Evolutionary conservation across 2,329 filamentous ascomycete species (phyloP), one percentile per base, ranked within the genome.

Genomic region (Penicillium concentricum): DNA sequence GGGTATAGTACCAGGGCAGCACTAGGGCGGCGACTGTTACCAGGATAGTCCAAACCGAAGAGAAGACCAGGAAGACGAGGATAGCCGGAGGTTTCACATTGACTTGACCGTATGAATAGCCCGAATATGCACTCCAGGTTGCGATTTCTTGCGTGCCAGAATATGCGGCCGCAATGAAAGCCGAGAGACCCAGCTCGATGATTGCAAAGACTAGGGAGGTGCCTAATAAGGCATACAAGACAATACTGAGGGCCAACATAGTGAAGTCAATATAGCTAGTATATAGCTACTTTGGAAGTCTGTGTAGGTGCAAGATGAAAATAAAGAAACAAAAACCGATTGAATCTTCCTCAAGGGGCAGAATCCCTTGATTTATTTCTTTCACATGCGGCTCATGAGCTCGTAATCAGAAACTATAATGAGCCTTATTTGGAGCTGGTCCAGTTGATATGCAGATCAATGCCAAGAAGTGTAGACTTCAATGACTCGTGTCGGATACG

Each of bases 131-230:
- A 18, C 53, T 43, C 46, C 54, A 64, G 39, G 28, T 32, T 1
- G 24, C 5, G n/a, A 48, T 43, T 10, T 45, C 39, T 30, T 18
- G n/a, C n/a, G 16, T 42, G 15, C 53, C 59, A 16, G 37, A 39
- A 26, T 28, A 64, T 26, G 28, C 24, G 26, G 58, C 56, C 7
- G 59, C 49, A 2, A 61, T 45, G 55, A 66, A 67, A 32, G 59
- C 69, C 9, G 56, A 50, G 8, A 72, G 52, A n/a, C 69, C 70
- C 15, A 72, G 54, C 51, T 72, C 68, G 10, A 70, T 43, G 28
- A 71, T 58, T 13, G 68, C 61, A 42, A 69, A 71, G 57, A 51
- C 55, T 18, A 71, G 44, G 2, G 60, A 60, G 2, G 61, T 63
- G 45, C 63, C 59, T 37, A 70, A 56, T 20, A 72, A 61, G 51